phyloP scores from a whole-genome alignment of 2,329 filamentous ascomycete species.

The Aspergillus proliferans region DNA sequence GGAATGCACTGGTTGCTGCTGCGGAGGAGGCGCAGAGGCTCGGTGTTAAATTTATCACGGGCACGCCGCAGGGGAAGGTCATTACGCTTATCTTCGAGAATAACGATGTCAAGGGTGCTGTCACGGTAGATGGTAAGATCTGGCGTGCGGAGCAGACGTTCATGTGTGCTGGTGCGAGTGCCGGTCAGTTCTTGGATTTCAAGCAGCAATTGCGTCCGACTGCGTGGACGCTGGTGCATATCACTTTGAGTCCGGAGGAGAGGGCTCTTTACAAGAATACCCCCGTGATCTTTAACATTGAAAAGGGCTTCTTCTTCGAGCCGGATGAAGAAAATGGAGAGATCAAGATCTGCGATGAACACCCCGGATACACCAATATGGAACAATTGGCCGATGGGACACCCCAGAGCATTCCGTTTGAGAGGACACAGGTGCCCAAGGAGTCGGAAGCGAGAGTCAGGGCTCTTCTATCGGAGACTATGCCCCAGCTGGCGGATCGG shows the following conservation, averaged over 20 bases:
- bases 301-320: conserved; percentile 46
- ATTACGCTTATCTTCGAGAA: conserved; percentile 29
- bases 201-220: conserved; percentile 40
- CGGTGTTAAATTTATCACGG: conserved; percentile 44
- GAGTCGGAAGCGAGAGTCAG: conserved; percentile 44
- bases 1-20: conserved; percentile 41
- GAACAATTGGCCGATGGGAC: conserved; percentile 21
- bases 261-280: conserved; percentile 36
- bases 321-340: conserved; percentile 35
- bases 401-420: conserved; percentile 35
- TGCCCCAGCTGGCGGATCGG: conserved; percentile 48
- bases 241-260: conserved; percentile 38
- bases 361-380: conserved; percentile 50
- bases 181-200: conserved; percentile 39
- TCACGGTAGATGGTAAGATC: conserved; percentile 31
- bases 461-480: conserved; percentile 45
- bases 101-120: conserved; percentile 35
- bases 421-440: conserved; percentile 39
- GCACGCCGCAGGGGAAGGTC: conserved; percentile 32
- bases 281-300: conserved; percentile 43
- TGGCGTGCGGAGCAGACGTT: conserved; percentile 36
- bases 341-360: conserved; percentile 44
- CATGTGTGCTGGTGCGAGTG: conserved; percentile 40
- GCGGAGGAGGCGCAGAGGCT: conserved; percentile 39
- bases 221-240: conserved; percentile 45